A percentile compares a stretch with the other conserved stretches of the same genome.
phyloP scores from a whole-genome alignment of 306 rosid species.

The Citrullus amarus region DNA sequence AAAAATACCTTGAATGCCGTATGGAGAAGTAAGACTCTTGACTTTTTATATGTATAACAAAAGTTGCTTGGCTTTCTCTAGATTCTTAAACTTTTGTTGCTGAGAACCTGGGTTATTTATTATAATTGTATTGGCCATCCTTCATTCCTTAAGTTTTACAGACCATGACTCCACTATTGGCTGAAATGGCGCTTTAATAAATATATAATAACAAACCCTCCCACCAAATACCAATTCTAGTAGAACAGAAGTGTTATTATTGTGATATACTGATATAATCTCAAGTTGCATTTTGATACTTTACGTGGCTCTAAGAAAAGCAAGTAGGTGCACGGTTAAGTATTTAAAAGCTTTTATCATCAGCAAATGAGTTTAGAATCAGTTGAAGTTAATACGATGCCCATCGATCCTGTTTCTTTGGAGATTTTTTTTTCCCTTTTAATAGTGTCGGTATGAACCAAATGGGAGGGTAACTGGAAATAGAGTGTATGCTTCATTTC shows the following conservation, averaged over 20 bases:
- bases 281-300: neutral
- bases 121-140: neutral
- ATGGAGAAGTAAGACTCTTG: slow-evolving; percentile 68
- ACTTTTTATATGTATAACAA: neutral
- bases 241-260: neutral
- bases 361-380: neutral
- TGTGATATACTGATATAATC: neutral
- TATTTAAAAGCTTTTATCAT: neutral
- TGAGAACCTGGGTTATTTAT: neutral
- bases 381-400: neutral
- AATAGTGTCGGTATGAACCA: neutral
- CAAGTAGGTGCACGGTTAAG: neutral
- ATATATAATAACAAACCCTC: neutral
- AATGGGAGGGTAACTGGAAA: neutral
- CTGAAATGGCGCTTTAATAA: neutral
- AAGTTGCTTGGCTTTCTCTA: neutral
- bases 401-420: neutral
- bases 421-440: neutral
- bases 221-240: neutral
- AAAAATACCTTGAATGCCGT: slow-evolving; percentile 71
- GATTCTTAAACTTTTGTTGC: neutral
- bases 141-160: neutral
- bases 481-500: neutral
- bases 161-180: neutral
- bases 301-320: neutral